Evolutionary conservation across 768 basidiomycete genomes (phyloP).

Genomic region (Russula sp.): DNA sequence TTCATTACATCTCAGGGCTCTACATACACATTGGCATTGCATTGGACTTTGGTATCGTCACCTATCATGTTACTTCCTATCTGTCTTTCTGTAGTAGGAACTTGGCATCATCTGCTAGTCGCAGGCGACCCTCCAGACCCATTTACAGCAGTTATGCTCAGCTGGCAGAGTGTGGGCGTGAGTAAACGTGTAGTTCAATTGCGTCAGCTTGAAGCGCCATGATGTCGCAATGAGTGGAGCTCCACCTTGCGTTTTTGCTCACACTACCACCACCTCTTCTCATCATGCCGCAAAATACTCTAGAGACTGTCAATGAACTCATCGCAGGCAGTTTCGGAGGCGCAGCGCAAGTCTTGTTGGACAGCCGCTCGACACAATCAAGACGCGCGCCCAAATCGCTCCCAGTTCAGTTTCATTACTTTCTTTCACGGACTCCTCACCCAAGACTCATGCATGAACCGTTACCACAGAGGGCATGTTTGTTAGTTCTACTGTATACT

Average conservation of each 20-base stretch:
- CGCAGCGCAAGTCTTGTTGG: constrained; percentile 97
- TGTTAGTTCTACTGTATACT: constrained; percentile 54
- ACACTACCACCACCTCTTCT: not conserved
- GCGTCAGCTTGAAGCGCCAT: no score
- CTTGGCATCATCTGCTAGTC: constrained; percentile 24
- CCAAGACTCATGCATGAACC: not conserved
- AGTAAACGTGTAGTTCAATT: not conserved
- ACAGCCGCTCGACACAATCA: constrained; percentile 85
- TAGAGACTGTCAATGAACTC: constrained; percentile 75
- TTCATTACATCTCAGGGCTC: constrained; percentile 19
- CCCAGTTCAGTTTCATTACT: constrained; percentile 53
- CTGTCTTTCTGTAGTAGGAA: constrained; percentile 28
- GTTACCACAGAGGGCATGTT: constrained; percentile 71
- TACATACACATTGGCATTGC: constrained; percentile 16
- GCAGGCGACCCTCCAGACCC: constrained; percentile 17
- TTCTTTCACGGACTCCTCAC: constrained; percentile 14
- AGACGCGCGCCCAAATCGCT: constrained; percentile 84
- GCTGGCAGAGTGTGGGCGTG: not conserved
- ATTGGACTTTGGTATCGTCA: constrained; percentile 26
- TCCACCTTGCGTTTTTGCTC: not conserved
- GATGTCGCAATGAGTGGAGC: no score
- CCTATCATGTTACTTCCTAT: constrained; percentile 25
- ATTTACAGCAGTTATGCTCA: not conserved
- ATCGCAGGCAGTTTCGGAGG: constrained; percentile 88
- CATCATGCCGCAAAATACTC: constrained; percentile 17